A percentile compares a stretch with the other conserved stretches of the same genome.
phyloP scores from a whole-genome alignment of 2,329 filamentous ascomycete species.

The Alternaria alternata region DNA sequence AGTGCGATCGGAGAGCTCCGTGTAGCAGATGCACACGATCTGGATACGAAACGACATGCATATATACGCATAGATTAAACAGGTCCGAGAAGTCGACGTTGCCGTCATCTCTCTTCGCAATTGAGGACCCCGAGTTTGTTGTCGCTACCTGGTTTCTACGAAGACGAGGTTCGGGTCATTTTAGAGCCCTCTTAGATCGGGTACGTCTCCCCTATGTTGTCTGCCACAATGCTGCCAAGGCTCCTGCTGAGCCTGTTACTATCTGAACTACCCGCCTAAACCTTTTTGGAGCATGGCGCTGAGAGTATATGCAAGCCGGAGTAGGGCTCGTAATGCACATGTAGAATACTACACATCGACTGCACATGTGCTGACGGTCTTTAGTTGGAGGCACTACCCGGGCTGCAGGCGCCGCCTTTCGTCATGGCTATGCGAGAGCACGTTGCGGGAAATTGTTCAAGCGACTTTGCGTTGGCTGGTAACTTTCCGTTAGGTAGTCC shows the following conservation, averaged over 20 bases:
- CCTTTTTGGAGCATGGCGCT: too few relatives aligned
- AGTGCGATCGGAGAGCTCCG: slow-evolving; percentile 30
- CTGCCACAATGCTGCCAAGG: not conserved
- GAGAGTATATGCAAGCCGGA: too few relatives aligned
- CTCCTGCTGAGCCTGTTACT: not conserved
- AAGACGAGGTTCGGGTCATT: slow-evolving; percentile 26
- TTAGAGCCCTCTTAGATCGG: slow-evolving; percentile 18
- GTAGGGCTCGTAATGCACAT: too few relatives aligned
- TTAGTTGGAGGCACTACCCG: too few relatives aligned
- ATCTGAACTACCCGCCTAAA: too few relatives aligned
- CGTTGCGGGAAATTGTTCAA: slow-evolving; percentile 19
- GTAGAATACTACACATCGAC: not conserved
- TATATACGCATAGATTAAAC: slow-evolving; percentile 23
- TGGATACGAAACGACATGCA: slow-evolving; percentile 20
- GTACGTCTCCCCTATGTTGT: not conserved
- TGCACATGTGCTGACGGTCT: too few relatives aligned
- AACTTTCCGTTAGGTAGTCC: slow-evolving; percentile 32
- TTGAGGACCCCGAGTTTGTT: slow-evolving; percentile 25
- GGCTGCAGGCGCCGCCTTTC: not conserved
- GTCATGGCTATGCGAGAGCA: slow-evolving; percentile 23
- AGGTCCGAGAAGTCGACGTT: not conserved
- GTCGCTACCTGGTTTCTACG: slow-evolving; percentile 32
- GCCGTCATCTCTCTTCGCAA: slow-evolving; percentile 13
- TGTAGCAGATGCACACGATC: slow-evolving; percentile 27
- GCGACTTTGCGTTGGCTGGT: slow-evolving; percentile 28